These are phyloP conservation scores for Aethionema arabicum DNA, from an alignment of 345 rosid species.

Conservation along the genomic window DNA sequence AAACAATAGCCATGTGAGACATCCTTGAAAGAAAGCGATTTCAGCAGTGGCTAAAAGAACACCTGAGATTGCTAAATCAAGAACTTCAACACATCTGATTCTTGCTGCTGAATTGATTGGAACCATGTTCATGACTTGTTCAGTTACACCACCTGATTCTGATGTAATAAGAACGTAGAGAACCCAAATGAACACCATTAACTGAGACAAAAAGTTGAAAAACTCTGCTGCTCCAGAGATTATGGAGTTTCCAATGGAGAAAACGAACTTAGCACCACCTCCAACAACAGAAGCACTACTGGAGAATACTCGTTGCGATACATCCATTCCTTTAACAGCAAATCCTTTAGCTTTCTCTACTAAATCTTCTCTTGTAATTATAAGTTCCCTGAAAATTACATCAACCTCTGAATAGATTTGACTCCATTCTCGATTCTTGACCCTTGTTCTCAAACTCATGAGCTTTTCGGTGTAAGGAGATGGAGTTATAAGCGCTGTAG, in stretches of 20 bases:
- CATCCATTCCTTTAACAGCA: conserved; percentile 76
- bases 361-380: conserved; percentile 76
- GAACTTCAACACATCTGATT: conserved; percentile 73
- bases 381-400: conserved; percentile 69
- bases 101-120: conserved; percentile 68
- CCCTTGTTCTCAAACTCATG: conserved; percentile 56
- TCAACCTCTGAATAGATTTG: conserved; percentile 71
- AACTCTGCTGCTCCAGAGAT: conserved; percentile 92
- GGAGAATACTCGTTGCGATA: conserved; percentile 63
- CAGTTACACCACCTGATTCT: conserved; percentile 93
- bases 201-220: conserved; percentile 79
- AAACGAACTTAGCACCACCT: conserved; percentile 61
- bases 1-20: conserved; percentile 92
- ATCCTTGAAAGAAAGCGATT: conserved; percentile 89
- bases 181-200: conserved; percentile 84
- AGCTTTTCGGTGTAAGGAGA: conserved; percentile 77
- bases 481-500: conserved; percentile 53
- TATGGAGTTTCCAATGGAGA: conserved; percentile 65
- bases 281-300: conserved; percentile 81
- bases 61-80: conserved; percentile 80
- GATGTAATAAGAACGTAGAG: conserved; percentile 83
- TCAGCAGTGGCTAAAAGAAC: conserved; percentile 95
- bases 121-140: conserved; percentile 84
- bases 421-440: conserved; percentile 67
- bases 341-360: conserved; percentile 81